phyloP scores from a whole-genome alignment of 1,284 basidiomycete genomes.

The Cryptococcus amylolentus region DNA sequence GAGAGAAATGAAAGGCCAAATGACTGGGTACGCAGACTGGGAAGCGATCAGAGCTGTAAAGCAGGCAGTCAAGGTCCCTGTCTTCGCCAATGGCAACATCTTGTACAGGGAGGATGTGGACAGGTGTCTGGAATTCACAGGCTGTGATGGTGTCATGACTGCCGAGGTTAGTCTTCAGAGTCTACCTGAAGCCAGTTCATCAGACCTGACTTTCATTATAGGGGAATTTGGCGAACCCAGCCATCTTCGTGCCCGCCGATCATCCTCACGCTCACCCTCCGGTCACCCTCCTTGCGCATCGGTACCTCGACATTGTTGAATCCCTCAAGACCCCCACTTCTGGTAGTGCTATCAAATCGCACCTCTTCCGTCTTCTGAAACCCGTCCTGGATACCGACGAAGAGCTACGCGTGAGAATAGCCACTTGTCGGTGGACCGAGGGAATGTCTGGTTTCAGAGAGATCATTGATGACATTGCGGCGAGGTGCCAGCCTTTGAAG shows the following conservation, averaged over 20 bases:
- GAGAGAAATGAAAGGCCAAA: conserved; percentile 84
- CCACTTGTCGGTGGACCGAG: conserved; percentile 35
- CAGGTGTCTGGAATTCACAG: conserved; percentile 72
- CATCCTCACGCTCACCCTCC: conserved; percentile 58
- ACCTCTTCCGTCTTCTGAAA: conserved; percentile 87
- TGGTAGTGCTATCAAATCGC: conserved; percentile 77
- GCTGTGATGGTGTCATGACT: conserved; percentile 88
- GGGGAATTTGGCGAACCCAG: conserved; percentile 90
- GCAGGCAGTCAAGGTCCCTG: conserved; percentile 80
- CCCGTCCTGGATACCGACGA: conserved; percentile 65
- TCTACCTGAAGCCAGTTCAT: not conserved
- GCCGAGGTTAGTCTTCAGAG: conserved; percentile 60
- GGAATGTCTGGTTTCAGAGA: conserved; percentile 51
- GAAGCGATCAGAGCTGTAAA: conserved; percentile 79
- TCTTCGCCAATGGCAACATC: conserved; percentile 97
- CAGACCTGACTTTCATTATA: conserved; percentile 5
- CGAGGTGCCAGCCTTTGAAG: conserved; percentile 54
- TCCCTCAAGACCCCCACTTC: conserved; percentile 68
- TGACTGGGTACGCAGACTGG: conserved; percentile 76
- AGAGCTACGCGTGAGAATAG: conserved; percentile 65
- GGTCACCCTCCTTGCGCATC: conserved; percentile 66
- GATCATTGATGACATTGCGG: conserved; percentile 65
- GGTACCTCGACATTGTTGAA: conserved; percentile 81
- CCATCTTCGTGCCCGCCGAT: conserved; percentile 61
- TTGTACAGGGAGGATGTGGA: conserved; percentile 76